A percentile compares a stretch with the other conserved stretches of the same genome.
phyloP scores from a whole-genome alignment of 306 rosid species.

The Coriaria nepalensis region DNA sequence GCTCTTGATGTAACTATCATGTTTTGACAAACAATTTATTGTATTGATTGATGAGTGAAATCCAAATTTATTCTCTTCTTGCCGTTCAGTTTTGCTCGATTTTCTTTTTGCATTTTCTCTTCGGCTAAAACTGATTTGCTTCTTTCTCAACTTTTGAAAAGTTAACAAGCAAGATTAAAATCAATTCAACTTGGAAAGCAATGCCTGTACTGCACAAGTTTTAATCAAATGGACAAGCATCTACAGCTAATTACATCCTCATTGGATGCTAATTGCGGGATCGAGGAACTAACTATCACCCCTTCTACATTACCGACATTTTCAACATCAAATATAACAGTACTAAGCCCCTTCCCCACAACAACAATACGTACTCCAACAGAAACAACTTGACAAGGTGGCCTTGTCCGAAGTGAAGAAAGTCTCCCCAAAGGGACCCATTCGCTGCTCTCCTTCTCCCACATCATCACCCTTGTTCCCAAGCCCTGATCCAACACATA shows the following conservation, averaged over 20 bases:
- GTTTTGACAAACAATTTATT: too few species aligned
- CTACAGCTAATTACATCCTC: slow-evolving; percentile 58
- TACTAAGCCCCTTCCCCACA: slow-evolving; percentile 71
- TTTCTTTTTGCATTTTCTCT: too few species aligned
- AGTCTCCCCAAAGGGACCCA: slow-evolving; percentile 71
- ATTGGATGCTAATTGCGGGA: slow-evolving; percentile 39
- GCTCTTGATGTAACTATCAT: too few species aligned
- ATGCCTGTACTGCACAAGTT: too few species aligned
- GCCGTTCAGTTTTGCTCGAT: too few species aligned
- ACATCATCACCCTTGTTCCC: slow-evolving; percentile 65
- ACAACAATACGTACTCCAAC: slow-evolving; percentile 54
- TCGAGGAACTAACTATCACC: slow-evolving; percentile 55
- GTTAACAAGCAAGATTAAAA: not conserved
- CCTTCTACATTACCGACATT: slow-evolving; percentile 36
- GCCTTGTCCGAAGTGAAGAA: slow-evolving; percentile 63
- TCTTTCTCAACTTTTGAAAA: too few species aligned
- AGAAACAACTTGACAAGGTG: slow-evolving; percentile 68
- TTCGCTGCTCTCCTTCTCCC: slow-evolving; percentile 42
- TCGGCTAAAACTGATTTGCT: too few species aligned
- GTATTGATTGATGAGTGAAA: too few species aligned
- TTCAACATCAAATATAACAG: slow-evolving; percentile 60
- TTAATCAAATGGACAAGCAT: slow-evolving; percentile 41
- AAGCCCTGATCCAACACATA: slow-evolving; percentile 62
- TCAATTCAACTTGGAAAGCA: too few species aligned
- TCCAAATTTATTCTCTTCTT: too few species aligned